A percentile compares a stretch with the other conserved stretches of the same genome.
Evolutionary conservation across 2,329 filamentous ascomycete genomes (phyloP).

Genomic region (Trichophyton simii): DNA sequence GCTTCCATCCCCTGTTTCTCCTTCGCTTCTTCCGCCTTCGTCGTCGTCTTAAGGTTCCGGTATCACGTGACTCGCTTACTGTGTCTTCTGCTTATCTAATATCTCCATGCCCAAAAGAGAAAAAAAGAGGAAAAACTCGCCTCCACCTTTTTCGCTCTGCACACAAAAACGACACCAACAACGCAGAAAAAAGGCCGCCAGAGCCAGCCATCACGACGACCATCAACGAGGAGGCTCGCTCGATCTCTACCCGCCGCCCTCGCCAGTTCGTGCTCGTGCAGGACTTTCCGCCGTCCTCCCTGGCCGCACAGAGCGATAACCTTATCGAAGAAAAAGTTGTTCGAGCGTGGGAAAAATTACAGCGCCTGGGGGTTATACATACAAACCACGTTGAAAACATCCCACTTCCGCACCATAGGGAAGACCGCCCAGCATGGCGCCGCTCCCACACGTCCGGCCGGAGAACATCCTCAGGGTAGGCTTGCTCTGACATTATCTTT

Average conservation of each 20-base stretch:
- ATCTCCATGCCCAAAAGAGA: neutral
- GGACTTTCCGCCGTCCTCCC: neutral
- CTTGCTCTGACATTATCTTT: conserved; percentile 14
- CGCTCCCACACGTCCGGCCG: conserved; percentile 91
- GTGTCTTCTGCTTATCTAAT: neutral
- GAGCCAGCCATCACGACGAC: neutral
- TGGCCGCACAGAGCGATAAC: neutral
- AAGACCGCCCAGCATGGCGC: conserved; percentile 57
- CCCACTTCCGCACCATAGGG: neutral
- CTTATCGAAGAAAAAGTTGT: neutral
- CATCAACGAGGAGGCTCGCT: neutral
- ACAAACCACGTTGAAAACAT: neutral
- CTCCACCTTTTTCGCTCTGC: neutral
- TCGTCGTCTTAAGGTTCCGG: too few species aligned
- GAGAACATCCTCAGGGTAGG: conserved; percentile 88
- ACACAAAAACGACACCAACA: neutral
- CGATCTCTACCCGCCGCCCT: neutral
- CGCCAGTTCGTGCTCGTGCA: neutral
- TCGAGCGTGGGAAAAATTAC: neutral
- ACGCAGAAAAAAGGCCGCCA: neutral
- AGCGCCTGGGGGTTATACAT: neutral
- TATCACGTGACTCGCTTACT: conserved; percentile 1
- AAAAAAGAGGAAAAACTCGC: neutral
- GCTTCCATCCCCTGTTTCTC: too few species aligned
- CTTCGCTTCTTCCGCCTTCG: too few species aligned